Evolutionary conservation across 2,329 filamentous ascomycete genomes (phyloP), one percentile per base, ranked within the genome.

Genomic region (Beauveria bassiana): DNA sequence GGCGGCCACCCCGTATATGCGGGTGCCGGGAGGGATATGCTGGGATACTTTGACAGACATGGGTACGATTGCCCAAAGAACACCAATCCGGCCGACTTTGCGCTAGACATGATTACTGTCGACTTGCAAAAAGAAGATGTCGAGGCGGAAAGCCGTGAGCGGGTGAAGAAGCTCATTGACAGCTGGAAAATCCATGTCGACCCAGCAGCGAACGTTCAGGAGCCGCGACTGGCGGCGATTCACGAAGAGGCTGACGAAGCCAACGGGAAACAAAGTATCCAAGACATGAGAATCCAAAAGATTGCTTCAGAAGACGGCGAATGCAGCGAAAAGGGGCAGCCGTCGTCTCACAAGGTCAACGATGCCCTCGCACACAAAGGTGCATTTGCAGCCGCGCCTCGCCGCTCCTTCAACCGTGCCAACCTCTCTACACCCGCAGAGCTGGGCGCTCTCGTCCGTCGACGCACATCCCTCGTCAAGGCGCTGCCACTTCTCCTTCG

Each of bases 21-120:
- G 1, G 89, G 89, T 0, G 75, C 80, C 2, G 86, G 85, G 0
- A 73, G 70, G 5, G 75, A 81, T 1, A 90, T 92, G 86, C 75
- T 91, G 0, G 70, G 76, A 0, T 86, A 91, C 69, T 89, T 92
- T 63, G 72, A 75, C 0, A 70, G 69, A 0, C 75, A 86, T 22
- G 87, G 87, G 0, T 83, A 85, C 64, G 75, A 83, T 14, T 92
- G 89, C 67, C 87, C 88, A 0, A 77, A 78, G 16, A 84, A 88
- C 62, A 89, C 87, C 1, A 93, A 92, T 64, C 89, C 89, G 1
- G 88, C 89, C 0, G 89, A 93, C 70, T 92, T 90, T 70, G 88
- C 87, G 0, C 78, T 92, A 8, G 89, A 93, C 67, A 78, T 91
- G 55, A 89, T 93, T 57, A 92, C 88, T 0, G 82, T 92, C 26